These are phyloP conservation scores for Diaporthe destruens DNA, from an alignment of 2,329 filamentous ascomycete genomes.

Conservation along the genomic window DNA sequence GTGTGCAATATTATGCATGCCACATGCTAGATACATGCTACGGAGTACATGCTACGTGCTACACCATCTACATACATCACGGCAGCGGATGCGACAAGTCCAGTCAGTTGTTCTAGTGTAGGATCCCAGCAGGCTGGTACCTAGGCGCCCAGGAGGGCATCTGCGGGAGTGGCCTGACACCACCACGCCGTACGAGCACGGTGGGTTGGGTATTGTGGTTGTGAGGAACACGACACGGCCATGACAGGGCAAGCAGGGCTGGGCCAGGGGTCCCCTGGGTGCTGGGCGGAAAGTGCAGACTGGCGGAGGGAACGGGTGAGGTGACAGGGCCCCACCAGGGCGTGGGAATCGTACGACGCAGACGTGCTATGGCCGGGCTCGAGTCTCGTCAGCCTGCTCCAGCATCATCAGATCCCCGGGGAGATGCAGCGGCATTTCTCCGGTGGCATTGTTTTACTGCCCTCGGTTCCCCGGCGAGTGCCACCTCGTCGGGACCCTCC, in stretches of 20 bases:
- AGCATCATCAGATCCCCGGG: slow-evolving; percentile 23
- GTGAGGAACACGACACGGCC: neutral
- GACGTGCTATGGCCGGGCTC: slow-evolving; percentile 11
- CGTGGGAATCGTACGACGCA: slow-evolving; percentile 32
- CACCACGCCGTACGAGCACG: slow-evolving; percentile 6
- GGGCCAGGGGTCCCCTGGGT: neutral
- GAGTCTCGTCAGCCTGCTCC: slow-evolving; percentile 12
- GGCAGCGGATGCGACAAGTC: neutral
- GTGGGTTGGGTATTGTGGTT: slow-evolving; percentile 31
- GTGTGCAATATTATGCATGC: neutral
- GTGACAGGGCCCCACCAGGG: slow-evolving; percentile 3
- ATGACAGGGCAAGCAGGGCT: slow-evolving; percentile 11
- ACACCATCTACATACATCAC: neutral
- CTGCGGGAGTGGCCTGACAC: slow-evolving; percentile 20
- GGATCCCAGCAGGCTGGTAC: slow-evolving; percentile 7
- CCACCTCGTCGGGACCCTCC: slow-evolving; percentile 28
- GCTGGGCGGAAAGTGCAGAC: neutral
- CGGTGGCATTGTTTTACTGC: slow-evolving; percentile 14
- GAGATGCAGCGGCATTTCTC: slow-evolving; percentile 7
- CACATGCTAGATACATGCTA: too few relatives aligned
- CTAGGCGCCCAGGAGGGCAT: slow-evolving; percentile 3
- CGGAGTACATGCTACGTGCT: too few relatives aligned
- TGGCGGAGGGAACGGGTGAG: slow-evolving; percentile 2
- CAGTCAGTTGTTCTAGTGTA: slow-evolving; percentile 10
- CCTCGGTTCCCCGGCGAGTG: slow-evolving; percentile 16